These are phyloP conservation scores for Syncephalastrum contaminatum DNA, from an alignment of 371 early-diverging fungal genomes.

Conservation along the genomic window DNA sequence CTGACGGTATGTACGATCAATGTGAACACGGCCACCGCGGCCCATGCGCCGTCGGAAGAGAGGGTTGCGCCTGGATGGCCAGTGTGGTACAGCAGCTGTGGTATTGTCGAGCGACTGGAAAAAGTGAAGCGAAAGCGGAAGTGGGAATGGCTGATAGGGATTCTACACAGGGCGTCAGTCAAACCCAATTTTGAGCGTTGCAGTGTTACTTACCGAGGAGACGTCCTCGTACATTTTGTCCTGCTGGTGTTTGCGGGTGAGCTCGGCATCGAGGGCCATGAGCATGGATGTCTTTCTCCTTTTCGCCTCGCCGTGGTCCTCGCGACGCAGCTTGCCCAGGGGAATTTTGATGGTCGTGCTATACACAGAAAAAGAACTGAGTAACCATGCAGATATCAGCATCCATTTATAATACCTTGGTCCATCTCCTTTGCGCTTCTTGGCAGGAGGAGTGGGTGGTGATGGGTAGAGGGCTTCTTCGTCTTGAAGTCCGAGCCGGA, in stretches of 20 bases:
- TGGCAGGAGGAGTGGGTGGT: constrained; percentile 17
- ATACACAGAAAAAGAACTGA: not conserved
- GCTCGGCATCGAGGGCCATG: constrained; percentile 46
- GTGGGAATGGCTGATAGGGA: constrained; percentile 51
- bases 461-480: constrained; percentile 44
- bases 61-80: constrained; percentile 6
- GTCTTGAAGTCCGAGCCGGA: constrained; percentile 54
- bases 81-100: too few species aligned
- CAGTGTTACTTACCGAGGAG: constrained; percentile 43
- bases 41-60: constrained; percentile 57
- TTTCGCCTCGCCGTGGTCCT: constrained; percentile 24
- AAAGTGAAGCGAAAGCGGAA: constrained; percentile 34
- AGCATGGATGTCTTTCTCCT: constrained; percentile 31
- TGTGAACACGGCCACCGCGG: constrained; percentile 61
- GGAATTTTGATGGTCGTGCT: constrained; percentile 62
- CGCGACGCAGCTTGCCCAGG: constrained; percentile 43
- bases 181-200: too few species aligned
- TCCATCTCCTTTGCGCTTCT: constrained; percentile 31
- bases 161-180: constrained; percentile 28
- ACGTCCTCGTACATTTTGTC: constrained; percentile 59
- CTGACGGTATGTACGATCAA: constrained; percentile 37
- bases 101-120: constrained; percentile 18
- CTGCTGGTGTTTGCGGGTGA: constrained; percentile 48
- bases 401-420: constrained; percentile 25
- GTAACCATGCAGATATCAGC: not conserved